A percentile compares a stretch with the other conserved stretches of the same genome.
phyloP scores from a whole-genome alignment of 176 grass and related monocot genomes.

The Cymbopogon citratus region DNA sequence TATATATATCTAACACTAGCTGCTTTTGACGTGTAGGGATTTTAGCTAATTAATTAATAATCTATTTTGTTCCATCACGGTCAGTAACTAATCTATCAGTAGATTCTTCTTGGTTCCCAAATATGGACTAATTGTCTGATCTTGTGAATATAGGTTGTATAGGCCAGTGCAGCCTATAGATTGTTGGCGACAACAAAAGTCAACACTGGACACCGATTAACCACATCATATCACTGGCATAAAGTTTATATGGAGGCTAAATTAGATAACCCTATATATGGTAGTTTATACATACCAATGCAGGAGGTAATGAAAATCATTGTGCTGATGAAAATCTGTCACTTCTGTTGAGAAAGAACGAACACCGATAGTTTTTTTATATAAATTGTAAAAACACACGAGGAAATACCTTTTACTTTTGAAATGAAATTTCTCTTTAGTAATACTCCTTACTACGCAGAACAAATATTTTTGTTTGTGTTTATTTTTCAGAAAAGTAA shows the following conservation, averaged over 20 bases:
- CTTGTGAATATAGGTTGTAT: constrained; percentile 27
- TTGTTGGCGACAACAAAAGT: not conserved
- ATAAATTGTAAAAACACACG: not conserved
- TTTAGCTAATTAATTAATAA: constrained; percentile 13
- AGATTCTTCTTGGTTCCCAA: constrained; percentile 16
- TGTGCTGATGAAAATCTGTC: no score
- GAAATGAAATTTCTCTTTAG: not conserved
- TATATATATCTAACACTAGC: constrained; percentile 13
- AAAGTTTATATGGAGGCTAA: not conserved
- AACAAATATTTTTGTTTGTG: no score
- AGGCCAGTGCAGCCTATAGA: constrained; percentile 8
- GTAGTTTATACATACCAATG: not conserved
- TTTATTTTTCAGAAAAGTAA: no score
- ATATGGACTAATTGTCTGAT: not conserved
- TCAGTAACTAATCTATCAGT: constrained; percentile 12
- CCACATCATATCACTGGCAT: not conserved
- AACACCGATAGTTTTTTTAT: no score
- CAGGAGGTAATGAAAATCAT: no score
- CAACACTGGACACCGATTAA: not conserved
- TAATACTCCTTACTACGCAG: no score
- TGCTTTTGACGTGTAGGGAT: constrained; percentile 21
- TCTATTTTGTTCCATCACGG: constrained; percentile 11
- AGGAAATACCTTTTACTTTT: not conserved
- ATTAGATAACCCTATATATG: not conserved
- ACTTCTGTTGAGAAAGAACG: no score